A percentile compares a stretch with the other conserved stretches of the same genome.
phyloP scores from a whole-genome alignment of 345 rosid genomes.

The Isatis tinctoria region DNA sequence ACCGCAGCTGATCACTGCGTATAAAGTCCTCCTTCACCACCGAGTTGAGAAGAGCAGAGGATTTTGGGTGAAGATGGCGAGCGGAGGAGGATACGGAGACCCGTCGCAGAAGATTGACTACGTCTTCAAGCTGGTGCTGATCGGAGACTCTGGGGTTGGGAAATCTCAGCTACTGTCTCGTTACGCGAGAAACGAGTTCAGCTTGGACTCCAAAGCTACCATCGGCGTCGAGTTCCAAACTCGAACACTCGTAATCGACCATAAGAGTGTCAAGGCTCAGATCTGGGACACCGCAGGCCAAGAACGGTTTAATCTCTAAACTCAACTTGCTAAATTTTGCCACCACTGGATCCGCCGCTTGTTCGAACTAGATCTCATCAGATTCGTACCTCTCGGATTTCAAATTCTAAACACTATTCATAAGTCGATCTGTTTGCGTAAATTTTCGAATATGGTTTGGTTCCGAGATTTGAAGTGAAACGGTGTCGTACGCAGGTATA shows the following conservation, averaged over 20 bases:
- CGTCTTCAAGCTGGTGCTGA: slow-evolving; percentile 73
- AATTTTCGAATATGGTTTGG: neutral
- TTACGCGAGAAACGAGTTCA: slow-evolving; percentile 77
- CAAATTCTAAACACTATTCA: neutral
- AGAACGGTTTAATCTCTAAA: slow-evolving; percentile 45
- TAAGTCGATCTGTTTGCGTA: neutral
- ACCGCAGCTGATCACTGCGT: neutral
- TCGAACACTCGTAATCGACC: slow-evolving; percentile 59
- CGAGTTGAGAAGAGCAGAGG: neutral
- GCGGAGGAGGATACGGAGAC: slow-evolving; percentile 51
- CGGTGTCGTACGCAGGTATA: slow-evolving; percentile 38
- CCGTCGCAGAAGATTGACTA: slow-evolving; percentile 65
- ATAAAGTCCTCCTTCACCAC: neutral
- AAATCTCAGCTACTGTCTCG: slow-evolving; percentile 81
- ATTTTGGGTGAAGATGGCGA: slow-evolving; percentile 39
- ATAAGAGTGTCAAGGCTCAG: slow-evolving; percentile 89
- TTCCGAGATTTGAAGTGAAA: neutral
- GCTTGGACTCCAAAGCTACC: slow-evolving; percentile 84
- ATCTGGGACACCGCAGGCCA: slow-evolving; percentile 99
- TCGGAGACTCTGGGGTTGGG: slow-evolving; percentile 88
- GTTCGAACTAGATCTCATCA: neutral
- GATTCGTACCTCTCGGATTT: neutral
- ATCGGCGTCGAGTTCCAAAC: slow-evolving; percentile 96
- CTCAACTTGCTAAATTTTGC: neutral
- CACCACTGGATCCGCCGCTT: neutral